phyloP scores from a whole-genome alignment of 345 rosid genomes.

The Reutealis trisperma region DNA sequence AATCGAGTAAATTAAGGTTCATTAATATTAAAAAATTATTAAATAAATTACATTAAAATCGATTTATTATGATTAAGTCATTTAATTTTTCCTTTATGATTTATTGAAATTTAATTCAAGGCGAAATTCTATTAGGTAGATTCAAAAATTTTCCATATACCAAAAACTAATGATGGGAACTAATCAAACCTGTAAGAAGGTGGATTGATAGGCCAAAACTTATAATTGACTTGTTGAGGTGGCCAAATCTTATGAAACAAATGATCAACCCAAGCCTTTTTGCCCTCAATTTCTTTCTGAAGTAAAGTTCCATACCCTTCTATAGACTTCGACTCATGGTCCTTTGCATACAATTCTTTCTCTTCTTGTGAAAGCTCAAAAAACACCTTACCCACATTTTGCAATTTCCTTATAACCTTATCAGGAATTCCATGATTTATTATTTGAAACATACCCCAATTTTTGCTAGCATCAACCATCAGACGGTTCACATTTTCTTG shows the following conservation, averaged over 20 bases:
- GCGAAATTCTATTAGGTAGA: too few species aligned
- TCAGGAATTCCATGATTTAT: constrained; percentile 60
- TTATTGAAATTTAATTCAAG: too few species aligned
- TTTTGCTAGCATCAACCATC: constrained; percentile 37
- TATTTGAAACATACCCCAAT: constrained; percentile 72
- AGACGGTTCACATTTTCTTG: constrained; percentile 25
- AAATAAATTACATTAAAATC: too few species aligned
- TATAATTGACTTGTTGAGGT: constrained; percentile 49
- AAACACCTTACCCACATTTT: constrained; percentile 57
- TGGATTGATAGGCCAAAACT: constrained; percentile 77
- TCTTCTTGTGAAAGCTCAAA: constrained; percentile 68
- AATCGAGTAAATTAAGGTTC: too few species aligned
- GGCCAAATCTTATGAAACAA: constrained; percentile 88
- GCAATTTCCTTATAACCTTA: constrained; percentile 46
- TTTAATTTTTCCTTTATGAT: too few species aligned
- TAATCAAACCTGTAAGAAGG: constrained; percentile 61
- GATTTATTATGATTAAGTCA: too few species aligned
- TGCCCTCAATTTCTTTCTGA: constrained; percentile 53
- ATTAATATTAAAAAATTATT: too few species aligned
- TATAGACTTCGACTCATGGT: constrained; percentile 33
- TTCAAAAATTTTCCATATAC: too few species aligned
- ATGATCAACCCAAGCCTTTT: constrained; percentile 79
- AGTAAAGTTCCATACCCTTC: constrained; percentile 32
- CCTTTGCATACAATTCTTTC: constrained; percentile 58
- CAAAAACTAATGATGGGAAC: too few species aligned